Base-by-base conservation (phyloP, 352 stramenopile genomes). In the Phytopythium vexans region DNA sequence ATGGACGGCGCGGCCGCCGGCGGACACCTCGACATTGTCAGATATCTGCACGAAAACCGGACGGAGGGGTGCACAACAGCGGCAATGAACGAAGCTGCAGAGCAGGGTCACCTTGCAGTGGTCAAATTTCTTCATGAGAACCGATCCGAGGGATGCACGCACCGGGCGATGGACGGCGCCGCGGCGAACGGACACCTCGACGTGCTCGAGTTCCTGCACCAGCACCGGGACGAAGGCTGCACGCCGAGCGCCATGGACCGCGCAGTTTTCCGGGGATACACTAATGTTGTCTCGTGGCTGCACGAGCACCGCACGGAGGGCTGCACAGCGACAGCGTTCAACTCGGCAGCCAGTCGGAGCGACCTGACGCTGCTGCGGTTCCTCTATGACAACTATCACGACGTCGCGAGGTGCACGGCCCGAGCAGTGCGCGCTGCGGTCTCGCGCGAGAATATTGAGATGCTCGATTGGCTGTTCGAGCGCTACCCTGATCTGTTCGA, bases 81-180 rank as follows among this genome's bases (percentile, higher is more conserved):
- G 7, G 54, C 46, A 11, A 48, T 60, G 37, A 38, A 55, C 11
- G 45, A 34, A 10, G 54, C 54, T 1, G 54, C 39, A 6, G n/a
- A 39, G 8, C 10, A 36, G 35, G 54, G 48, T 9, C 42, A 58
- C 15, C 10, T 66, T 8, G 35, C 35, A 6, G 49, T 59, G 15
- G 60, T 62, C 27, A 33, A 46, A 12, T 71, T 61, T 41, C 47
- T 72, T 21, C 64, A 72, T 41, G 63, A 52, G 27, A 50, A 72
- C 11, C 38, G 45, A 6, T 4, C 15, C 41, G 54, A 56, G 31
- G 54, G 54, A 12, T 61, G 54, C 35, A 56, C 54, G 34, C 47
- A 48, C 5, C 38, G 54, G 4, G 70, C 66, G 21, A 79, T 79
- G 63, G 61, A 74, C 12, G 52, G 48, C 12, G 66, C 70, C 10